Evolutionary conservation across 2,329 filamentous ascomycete genomes (phyloP).

Genomic region (Camptophora hylomeconis): DNA sequence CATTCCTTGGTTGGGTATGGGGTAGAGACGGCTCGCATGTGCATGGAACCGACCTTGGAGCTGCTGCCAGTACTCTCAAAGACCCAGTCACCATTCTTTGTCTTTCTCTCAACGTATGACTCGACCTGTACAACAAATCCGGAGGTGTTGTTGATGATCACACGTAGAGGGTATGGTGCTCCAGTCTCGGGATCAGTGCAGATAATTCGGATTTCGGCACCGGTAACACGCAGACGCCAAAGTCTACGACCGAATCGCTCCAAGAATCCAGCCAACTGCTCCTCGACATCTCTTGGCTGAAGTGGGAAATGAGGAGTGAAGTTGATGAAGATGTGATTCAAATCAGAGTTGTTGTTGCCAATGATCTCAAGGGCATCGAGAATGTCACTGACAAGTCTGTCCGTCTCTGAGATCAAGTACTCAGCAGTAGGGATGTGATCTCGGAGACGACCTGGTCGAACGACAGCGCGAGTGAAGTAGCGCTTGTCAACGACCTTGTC

Average conservation of each 20-base stretch:
- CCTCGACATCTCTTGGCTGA: constrained; percentile 75
- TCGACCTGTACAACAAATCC: constrained; percentile 97
- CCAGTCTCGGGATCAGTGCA: constrained; percentile 83
- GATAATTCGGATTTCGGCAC: constrained; percentile 95
- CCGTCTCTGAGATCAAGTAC: constrained; percentile 94
- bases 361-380: constrained; percentile 96
- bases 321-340: constrained; percentile 99
- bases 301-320: constrained; percentile 95
- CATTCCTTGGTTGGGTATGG: constrained; percentile 98
- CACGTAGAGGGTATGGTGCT: constrained; percentile 78
- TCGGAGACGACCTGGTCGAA: constrained; percentile 81
- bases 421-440: constrained; percentile 98
- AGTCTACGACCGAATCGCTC: constrained; percentile 90
- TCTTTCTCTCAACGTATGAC: constrained; percentile 94
- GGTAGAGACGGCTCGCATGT: constrained; percentile 77
- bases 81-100: constrained; percentile 94
- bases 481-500: constrained; percentile 63
- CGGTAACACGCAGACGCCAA: constrained; percentile 92
- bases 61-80: constrained; percentile 97
- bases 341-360: constrained; percentile 96
- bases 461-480: constrained; percentile 94
- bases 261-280: constrained; percentile 86
- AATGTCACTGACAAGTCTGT: constrained; percentile 94
- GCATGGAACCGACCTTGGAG: constrained; percentile 89
- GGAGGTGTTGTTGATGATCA: constrained; percentile 95